A percentile compares a stretch with the other conserved stretches of the same genome.
These are phyloP conservation scores for Claviceps sp. DNA, from an alignment of 2,329 filamentous ascomycete species.

Conservation along the genomic window DNA sequence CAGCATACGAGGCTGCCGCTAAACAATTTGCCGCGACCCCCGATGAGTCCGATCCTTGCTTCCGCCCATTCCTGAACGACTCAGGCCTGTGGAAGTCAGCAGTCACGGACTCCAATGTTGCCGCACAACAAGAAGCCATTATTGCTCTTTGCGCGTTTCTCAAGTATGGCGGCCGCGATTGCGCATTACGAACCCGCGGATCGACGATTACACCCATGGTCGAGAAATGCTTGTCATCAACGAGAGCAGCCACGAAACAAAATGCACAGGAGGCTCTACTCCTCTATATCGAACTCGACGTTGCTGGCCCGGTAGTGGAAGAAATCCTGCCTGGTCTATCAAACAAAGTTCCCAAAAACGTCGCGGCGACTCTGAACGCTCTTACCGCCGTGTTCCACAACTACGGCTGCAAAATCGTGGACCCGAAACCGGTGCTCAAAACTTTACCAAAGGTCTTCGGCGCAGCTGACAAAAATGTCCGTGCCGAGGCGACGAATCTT, in stretches of 20 bases:
- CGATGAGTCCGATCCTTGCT: constrained; percentile 73
- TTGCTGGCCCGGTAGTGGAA: constrained; percentile 73
- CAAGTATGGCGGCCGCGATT: constrained; percentile 74
- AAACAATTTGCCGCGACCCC: constrained; percentile 76
- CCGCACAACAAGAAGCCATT: constrained; percentile 87
- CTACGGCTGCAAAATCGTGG: constrained; percentile 86
- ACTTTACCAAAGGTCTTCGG: constrained; percentile 80
- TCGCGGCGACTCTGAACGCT: constrained; percentile 57
- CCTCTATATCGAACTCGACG: constrained; percentile 81
- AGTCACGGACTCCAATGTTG: constrained; percentile 89
- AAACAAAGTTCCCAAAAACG: constrained; percentile 84
- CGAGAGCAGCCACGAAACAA: constrained; percentile 76
- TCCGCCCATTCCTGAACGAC: constrained; percentile 78
- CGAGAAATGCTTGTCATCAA: constrained; percentile 83
- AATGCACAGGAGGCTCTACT: constrained; percentile 77
- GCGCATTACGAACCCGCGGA: constrained; percentile 63
- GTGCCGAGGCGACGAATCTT: constrained; percentile 81
- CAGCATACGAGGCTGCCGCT: constrained; percentile 82
- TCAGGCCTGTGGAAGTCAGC: constrained; percentile 81
- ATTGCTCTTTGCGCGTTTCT: constrained; percentile 81
- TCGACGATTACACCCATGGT: constrained; percentile 66
- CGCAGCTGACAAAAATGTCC: constrained; percentile 95
- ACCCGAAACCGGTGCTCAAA: constrained; percentile 86
- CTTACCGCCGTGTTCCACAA: constrained; percentile 80
- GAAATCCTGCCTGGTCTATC: constrained; percentile 72